A percentile compares a stretch with the other conserved stretches of the same genome.
Conservation (phyloP, 805 yeast species). For the Wickerhamiella qilinensis region DNA sequence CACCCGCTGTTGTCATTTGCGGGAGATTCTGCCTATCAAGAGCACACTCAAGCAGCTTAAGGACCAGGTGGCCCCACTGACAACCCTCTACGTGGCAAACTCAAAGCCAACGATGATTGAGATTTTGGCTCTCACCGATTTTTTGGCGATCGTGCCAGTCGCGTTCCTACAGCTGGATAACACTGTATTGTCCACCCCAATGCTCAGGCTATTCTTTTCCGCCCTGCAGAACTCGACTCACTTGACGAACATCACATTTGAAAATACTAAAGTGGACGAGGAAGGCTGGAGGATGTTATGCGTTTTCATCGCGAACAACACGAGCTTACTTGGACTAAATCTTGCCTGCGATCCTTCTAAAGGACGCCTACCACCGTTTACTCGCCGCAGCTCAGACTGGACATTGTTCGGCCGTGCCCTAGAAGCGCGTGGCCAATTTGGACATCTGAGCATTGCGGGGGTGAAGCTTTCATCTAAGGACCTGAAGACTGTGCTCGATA, state of each 20-base stretch:
- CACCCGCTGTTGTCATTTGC: slow-evolving; percentile 81
- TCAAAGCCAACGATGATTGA: slow-evolving; percentile 87
- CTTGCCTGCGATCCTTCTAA: slow-evolving; percentile 16
- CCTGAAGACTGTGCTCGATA: slow-evolving; percentile 36
- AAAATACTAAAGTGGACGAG: slow-evolving; percentile 58
- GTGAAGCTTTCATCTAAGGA: slow-evolving; percentile 38
- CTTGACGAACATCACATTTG: slow-evolving; percentile 54
- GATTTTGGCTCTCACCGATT: slow-evolving; percentile 75
- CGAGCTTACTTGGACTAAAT: slow-evolving; percentile 17
- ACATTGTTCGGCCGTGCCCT: slow-evolving; percentile 53
- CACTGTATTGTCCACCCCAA: slow-evolving; percentile 53
- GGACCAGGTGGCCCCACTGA: slow-evolving; percentile 61
- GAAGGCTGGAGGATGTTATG: slow-evolving; percentile 71
- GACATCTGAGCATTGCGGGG: slow-evolving; percentile 67
- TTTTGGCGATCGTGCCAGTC: slow-evolving; percentile 71
- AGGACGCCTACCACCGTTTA: slow-evolving; percentile 12
- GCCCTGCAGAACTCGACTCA: slow-evolving; percentile 52
- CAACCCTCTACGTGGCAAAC: slow-evolving; percentile 55
- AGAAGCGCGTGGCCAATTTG: slow-evolving; percentile 54
- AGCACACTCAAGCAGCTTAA: slow-evolving; percentile 71
- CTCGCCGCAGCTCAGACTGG: slow-evolving; percentile 78
- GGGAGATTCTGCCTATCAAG: slow-evolving; percentile 86
- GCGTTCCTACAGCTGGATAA: slow-evolving; percentile 66
- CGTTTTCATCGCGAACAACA: slow-evolving; percentile 53
- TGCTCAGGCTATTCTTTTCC: slow-evolving; percentile 57